Evolutionary conservation across 2,329 filamentous ascomycete genomes (phyloP), one percentile per base, ranked within the genome.

Genomic region (Aaosphaeria arxii): DNA sequence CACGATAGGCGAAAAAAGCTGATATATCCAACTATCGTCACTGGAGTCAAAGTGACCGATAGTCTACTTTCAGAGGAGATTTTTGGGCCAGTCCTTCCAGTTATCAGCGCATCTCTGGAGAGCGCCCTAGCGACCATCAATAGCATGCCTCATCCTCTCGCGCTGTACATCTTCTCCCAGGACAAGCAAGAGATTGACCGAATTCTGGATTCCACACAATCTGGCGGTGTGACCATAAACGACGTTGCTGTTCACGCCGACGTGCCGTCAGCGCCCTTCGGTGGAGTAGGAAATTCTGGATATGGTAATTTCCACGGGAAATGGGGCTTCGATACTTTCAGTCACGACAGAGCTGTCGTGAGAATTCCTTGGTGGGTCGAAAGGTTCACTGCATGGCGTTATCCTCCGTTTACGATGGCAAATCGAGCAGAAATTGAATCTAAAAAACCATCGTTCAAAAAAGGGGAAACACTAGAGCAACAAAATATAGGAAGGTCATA

Each of bases 1-100:
- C 32, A 7, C 7, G n/a, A 35, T n/a, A 7, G 32, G 7, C 7
- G 7, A 7, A 35, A 7, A 35, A 7, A n/a, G 7, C n/a, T 35
- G 7, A 7, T 35, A 7, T n/a, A 74, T 2, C 71, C 73, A 5
- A 73, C 72, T 3, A 58, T 77, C 31, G 67, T 77, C 5, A 60
- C 62, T 17, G 58, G 68, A 46, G 67, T 75, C 11, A 61, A 57
- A 5, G 40, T 43, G 13, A 44, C 30, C 11, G 74, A 78, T 50
- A 50, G 68, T 0, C 63, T 77, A 1, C 55, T 78, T 4, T 65
- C 64, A 13, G 72, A 77, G 51, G 76, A 78, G 57, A 55, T 78
- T 11, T 76, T 77, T 49, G 74, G 70, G 0, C 72, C 74, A 2
- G 70, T 77, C 29, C 63, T 71, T 6, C 74, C 75, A 17, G 58